Evolutionary conservation across 2,329 filamentous ascomycete species (phyloP).

Genomic region (Paradendryphiella salina): DNA sequence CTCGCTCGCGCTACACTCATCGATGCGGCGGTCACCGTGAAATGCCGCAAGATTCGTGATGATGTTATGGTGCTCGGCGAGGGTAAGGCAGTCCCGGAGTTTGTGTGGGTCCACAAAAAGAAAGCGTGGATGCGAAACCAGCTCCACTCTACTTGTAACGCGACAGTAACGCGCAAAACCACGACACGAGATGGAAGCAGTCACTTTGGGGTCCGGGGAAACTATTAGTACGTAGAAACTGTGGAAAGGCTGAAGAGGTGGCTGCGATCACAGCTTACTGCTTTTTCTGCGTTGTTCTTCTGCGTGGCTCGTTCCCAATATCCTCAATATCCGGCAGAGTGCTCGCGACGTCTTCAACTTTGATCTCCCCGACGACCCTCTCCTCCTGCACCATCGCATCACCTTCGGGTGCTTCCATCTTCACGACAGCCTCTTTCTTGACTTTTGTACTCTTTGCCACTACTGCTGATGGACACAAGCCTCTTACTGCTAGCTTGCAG

Average conservation of each 20-base stretch:
- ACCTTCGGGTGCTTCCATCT: conserved; percentile 44
- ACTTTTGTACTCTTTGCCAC: conserved; percentile 56
- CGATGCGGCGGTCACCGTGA: not conserved
- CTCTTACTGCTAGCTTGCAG: conserved; percentile 75
- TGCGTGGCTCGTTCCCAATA: conserved; percentile 28
- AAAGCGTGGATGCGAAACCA: not conserved
- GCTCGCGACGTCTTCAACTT: conserved; percentile 31
- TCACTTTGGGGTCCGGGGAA: not conserved
- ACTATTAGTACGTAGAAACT: not conserved
- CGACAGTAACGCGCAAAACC: not conserved
- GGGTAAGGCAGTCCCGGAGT: not conserved
- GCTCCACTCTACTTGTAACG: conserved; percentile 2
- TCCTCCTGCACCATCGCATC: conserved; percentile 32
- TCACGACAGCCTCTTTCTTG: conserved; percentile 49
- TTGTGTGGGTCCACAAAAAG: not conserved
- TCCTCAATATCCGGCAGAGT: conserved; percentile 41
- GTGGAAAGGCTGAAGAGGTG: not conserved
- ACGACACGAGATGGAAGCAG: not conserved
- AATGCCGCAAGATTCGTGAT: not conserved
- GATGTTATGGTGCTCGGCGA: not conserved
- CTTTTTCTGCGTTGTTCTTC: conserved; percentile 3
- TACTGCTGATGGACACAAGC: conserved; percentile 67
- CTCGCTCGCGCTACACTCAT: not conserved
- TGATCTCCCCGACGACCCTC: conserved; percentile 24
- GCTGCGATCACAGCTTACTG: not conserved